These are phyloP conservation scores for Oryza punctata DNA, from an alignment of 176 grass and related monocot species.

Conservation along the genomic window DNA sequence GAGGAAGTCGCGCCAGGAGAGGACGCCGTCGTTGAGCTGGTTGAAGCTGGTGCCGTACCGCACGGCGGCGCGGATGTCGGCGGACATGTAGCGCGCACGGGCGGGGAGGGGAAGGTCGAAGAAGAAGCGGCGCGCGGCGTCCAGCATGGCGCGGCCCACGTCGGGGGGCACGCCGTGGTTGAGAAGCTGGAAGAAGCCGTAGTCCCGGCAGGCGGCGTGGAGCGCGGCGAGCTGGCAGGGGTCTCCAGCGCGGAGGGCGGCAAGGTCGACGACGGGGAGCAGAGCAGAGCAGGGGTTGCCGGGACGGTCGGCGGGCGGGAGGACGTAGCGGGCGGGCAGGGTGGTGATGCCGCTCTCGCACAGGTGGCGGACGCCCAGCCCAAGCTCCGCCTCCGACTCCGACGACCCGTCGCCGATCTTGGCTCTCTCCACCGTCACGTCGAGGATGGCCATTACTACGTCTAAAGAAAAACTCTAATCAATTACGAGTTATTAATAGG, in stretches of 20 bases:
- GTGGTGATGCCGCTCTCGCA: constrained; percentile 56
- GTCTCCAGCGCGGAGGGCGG: constrained; percentile 1
- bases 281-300: neutral
- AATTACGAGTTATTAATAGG: too few relatives aligned
- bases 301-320: constrained; percentile 59
- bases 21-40: constrained; percentile 66
- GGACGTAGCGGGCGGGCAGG: constrained; percentile 61
- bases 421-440: neutral
- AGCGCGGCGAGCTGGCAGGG: constrained; percentile 40
- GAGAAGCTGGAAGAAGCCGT: constrained; percentile 75
- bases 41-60: constrained; percentile 85
- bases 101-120: constrained; percentile 49
- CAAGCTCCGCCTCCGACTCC: too few relatives aligned
- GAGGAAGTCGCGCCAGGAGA: constrained; percentile 79
- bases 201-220: constrained; percentile 59
- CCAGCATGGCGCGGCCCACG: constrained; percentile 34
- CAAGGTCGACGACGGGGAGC: constrained; percentile 64
- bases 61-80: constrained; percentile 47
- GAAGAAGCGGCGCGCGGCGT: constrained; percentile 57
- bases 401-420: too few relatives aligned
- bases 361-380: constrained; percentile 72
- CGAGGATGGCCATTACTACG: constrained; percentile 1
- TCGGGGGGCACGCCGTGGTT: constrained; percentile 41
- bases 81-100: constrained; percentile 55
- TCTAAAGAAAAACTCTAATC: too few relatives aligned